Base-by-base conservation (phyloP, 352 stramenopile species). In the Thraustotheca clavata region DNA sequence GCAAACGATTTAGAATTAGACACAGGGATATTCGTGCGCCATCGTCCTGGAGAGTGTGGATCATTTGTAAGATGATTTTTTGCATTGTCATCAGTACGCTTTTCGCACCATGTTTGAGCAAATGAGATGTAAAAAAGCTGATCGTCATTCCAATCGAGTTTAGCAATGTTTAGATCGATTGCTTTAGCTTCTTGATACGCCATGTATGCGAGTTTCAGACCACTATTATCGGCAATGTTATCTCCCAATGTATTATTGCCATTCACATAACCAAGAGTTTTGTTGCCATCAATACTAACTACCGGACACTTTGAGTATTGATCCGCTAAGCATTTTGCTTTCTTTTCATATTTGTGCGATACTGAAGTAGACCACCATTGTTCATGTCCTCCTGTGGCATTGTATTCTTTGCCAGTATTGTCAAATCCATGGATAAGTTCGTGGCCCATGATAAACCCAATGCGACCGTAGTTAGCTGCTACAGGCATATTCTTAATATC, bases 371-470 rank as follows among this genome's bases (percentile, higher is more conserved):
- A 94, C 90, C 92, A 98, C 92, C 92, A 98, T 55, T 95, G 83
- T 8, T 82, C 77, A 46, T 97, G 81, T n/a, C 88, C 87, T 16
- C 91, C 91, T 46, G 83, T 71, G 16, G 60, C 81, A 63, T 91
- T 79, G 59, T 83, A 95, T 55, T 97, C 94, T 24, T 85, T 74
- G 55, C 90, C 91, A 70, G 96, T 86, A 61, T 98, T 87, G 68
- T 98, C 92, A 71, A 97, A 98, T 18, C 89, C 92, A 67, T 98
- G 89, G 11, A 88, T 96, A 66, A 98, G 88, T 73, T 97, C 92
- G 69, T 98, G 92, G 2, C 88, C 90, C 69, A 97, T 95, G 14
- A 98, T 84, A 67, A 93, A 91, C 1, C 89, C 88, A 54, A 97
- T 97, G 8, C 83, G 81, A 41, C 86, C 92, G 69, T 92, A 98